phyloP scores from a whole-genome alignment of 352 stramenopile genomes.

The Globisporangium cederbergense region DNA sequence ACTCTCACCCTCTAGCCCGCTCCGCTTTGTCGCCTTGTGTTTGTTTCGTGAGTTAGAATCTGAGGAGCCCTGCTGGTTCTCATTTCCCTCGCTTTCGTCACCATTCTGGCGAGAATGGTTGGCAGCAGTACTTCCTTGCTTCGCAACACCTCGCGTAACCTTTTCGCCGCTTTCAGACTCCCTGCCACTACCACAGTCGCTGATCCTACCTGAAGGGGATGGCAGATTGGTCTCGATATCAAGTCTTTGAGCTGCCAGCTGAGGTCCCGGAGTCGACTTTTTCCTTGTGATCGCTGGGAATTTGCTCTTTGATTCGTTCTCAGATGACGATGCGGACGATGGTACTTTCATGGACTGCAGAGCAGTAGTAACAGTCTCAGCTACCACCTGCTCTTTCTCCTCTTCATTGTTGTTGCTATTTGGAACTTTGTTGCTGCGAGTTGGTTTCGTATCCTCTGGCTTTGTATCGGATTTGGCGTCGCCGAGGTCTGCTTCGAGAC shows the following conservation, averaged over 20 bases:
- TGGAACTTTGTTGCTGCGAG: neutral
- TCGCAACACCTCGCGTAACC: neutral
- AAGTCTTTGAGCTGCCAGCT: neutral
- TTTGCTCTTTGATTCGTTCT: conserved; percentile 9
- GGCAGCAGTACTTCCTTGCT: neutral
- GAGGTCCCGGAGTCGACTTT: neutral
- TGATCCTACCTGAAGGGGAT: neutral
- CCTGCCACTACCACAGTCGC: neutral
- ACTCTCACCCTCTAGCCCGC: neutral
- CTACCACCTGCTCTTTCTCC: neutral
- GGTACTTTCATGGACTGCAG: neutral
- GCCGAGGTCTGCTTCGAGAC: neutral
- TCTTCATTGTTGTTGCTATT: conserved; percentile 6
- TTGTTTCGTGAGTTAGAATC: neutral
- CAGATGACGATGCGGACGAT: conserved; percentile 11
- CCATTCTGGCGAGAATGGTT: neutral
- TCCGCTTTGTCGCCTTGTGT: neutral
- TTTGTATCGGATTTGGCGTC: neutral
- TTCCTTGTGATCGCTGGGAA: conserved; percentile 10
- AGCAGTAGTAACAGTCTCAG: neutral
- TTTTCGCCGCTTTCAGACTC: neutral
- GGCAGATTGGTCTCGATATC: neutral
- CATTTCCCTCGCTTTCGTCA: neutral
- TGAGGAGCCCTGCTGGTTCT: neutral
- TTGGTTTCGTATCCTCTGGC: neutral